phyloP scores from a whole-genome alignment of 495 filamentous ascomycete genomes.

The Xylaria telfairii region DNA sequence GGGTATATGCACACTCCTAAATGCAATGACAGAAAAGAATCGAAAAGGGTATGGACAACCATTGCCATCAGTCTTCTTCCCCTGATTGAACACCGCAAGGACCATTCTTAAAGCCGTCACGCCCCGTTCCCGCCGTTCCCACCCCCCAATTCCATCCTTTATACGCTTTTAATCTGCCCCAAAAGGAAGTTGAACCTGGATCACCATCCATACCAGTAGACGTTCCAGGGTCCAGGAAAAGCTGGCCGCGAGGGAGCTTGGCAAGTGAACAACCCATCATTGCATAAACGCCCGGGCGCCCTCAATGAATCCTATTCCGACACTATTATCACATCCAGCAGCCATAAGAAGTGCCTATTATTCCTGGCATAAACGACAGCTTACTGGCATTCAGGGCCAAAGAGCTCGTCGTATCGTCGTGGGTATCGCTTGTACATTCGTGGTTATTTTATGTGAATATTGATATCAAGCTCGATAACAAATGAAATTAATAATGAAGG shows the following conservation, averaged over 20 bases:
- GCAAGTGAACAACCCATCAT: constrained; percentile 16
- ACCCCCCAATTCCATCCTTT: constrained; percentile 18
- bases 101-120: constrained; percentile 10
- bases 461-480: constrained; percentile 21
- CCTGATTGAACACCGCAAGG: constrained; percentile 5
- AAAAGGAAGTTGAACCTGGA: constrained; percentile 9
- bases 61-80: constrained; percentile 16
- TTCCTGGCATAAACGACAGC: constrained; percentile 10
- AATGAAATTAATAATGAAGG: constrained; percentile 24
- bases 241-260: constrained; percentile 1
- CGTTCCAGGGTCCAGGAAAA: not conserved
- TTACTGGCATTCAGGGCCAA: not conserved
- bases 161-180: constrained; percentile 27
- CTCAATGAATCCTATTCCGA: constrained; percentile 14
- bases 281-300: constrained; percentile 15
- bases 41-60: constrained; percentile 13
- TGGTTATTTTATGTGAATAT: constrained; percentile 18
- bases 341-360: constrained; percentile 4
- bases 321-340: constrained; percentile 13
- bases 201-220: not conserved
- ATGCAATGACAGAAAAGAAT: constrained; percentile 23
- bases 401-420: not conserved
- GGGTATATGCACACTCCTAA: constrained; percentile 29
- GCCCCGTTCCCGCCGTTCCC: constrained; percentile 2
- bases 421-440: constrained; percentile 26